Percentiles rank a stretch among this genome's conserved stretches.
Conservation (phyloP, 176 grass and related monocot genomes). For the Ampelocalamus luodianensis region DNA sequence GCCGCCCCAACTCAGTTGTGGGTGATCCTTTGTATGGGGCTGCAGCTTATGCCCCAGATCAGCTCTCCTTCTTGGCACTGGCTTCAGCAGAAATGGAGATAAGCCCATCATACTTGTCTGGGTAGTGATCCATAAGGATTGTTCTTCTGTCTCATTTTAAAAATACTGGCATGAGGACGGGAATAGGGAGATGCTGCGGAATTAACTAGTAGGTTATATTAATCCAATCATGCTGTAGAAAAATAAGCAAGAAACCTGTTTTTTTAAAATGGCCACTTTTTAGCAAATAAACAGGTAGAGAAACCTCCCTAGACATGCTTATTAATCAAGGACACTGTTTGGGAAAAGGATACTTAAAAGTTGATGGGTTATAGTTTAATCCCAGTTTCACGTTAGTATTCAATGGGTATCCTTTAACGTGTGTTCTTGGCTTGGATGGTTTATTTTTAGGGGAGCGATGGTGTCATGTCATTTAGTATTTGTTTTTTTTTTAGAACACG, state of each 20-base stretch:
- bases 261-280: neutral
- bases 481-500: no score
- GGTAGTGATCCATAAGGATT: neutral
- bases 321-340: neutral
- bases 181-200: neutral
- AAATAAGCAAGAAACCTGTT: neutral
- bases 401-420: neutral
- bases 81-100: neutral
- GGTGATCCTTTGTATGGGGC: neutral
- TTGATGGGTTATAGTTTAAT: neutral
- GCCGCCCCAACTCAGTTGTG: neutral
- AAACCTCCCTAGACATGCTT: neutral
- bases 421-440: neutral
- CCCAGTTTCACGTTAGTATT: constrained; percentile 10
- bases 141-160: neutral
- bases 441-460: neutral
- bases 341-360: constrained; percentile 14
- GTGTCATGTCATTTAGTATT: neutral
- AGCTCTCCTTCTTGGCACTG: neutral
- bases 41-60: neutral
- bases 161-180: neutral
- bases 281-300: neutral
- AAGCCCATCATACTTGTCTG: neutral
- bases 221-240: neutral
- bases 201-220: constrained; percentile 12